Evolutionary conservation across 1,284 basidiomycete species (phyloP), one percentile per base, ranked within the genome.

Genomic region (Trichosporon asahii): DNA sequence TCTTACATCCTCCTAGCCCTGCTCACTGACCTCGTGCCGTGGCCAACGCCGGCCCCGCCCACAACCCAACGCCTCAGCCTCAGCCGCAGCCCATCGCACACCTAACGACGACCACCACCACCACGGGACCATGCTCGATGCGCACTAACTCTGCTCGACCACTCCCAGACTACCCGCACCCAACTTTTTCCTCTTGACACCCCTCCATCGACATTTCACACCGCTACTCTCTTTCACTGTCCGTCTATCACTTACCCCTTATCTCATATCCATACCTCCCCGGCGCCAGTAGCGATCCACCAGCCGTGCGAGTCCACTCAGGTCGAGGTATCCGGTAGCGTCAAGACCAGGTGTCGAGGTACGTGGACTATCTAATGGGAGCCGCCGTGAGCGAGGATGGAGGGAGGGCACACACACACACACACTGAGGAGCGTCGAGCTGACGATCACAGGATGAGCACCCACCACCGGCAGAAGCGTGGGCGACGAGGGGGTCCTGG

Each of bases 401-500:
- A 18, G 12, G 8, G 8, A 25, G 25, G 53, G 18, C n/a, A n/a
- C n/a, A n/a, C n/a, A n/a, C n/a, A 23, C 53, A 55, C 49, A 9
- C 9, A 7, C 5, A 23, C 53, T 25, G 55, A 15, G 57, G 29
- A 14, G 27, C 6, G 29, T 61, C 18, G 57, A 61, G 27, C 57
- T 61, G 57, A 61, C 57, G 33, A 33, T 61, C 57, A 11, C 57
- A 61, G 57, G 27, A 61, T 61, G 57, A 61, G 57, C 57, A 61
- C 57, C 27, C 57, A 61, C 27, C 57, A 61, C 18, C 27, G 57
- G 57, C 57, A 61, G 57, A 61, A 61, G 27, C 57, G 57, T 61
- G 57, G 57, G 1, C 27, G 57, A n/a, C 57, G 57, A 31, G 27
- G 57, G 15, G 57, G 57, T n/a, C 57, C 57, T 31, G 57, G 29